Base-by-base conservation (phyloP, 83 land plant genomes). In the Thuja plicata region DNA sequence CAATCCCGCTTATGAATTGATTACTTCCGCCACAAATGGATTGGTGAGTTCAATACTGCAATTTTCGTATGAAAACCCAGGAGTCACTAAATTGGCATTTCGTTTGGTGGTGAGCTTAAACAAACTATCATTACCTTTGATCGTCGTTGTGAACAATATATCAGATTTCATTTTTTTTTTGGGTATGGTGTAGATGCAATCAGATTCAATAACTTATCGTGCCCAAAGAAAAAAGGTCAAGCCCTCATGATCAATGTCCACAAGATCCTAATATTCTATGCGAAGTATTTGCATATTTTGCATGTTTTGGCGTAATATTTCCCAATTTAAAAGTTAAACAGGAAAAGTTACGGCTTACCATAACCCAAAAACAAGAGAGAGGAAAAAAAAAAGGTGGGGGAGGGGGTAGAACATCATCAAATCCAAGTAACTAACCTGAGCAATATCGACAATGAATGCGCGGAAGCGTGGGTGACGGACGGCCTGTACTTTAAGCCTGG, bases 401-500 rank as follows among this genome's bases (percentile, higher is more conserved):
- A 2, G 45, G 50, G 13, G 43, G 57, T 30, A 87, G 90, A 45
- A 2, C 19, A 35, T 70, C 27, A 35, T 19, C 45, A 24, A 80
- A 78, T n/a, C 62, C n/a, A 41, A 76, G 34, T 88, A 3, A 57
- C 89, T 27, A 82, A 97, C 99, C 97, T 97, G 99, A 60, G 99
- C 99, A 82, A 97, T 35, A 74, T 89, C 94, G 90, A 94, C 91
- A 80, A 97, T 97, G 87, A 92, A 66, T 48, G 91, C 90, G 16
- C 99, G 93, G 84, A 97, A 97, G 73, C 92, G 94, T 32, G 95
- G 94, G 80, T 97, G 96, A 60, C 86, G 82, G 11, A 95, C 90
- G 34, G 99, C 97, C 81, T 94, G 86, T 85, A 89, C 66, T 89
- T 97, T 97, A 87, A 97, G 90, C 76, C 95, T 77, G 54, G 83